Base-by-base conservation (phyloP, 2,329 filamentous ascomycete genomes). In the Fusarium guadeloupense region DNA sequence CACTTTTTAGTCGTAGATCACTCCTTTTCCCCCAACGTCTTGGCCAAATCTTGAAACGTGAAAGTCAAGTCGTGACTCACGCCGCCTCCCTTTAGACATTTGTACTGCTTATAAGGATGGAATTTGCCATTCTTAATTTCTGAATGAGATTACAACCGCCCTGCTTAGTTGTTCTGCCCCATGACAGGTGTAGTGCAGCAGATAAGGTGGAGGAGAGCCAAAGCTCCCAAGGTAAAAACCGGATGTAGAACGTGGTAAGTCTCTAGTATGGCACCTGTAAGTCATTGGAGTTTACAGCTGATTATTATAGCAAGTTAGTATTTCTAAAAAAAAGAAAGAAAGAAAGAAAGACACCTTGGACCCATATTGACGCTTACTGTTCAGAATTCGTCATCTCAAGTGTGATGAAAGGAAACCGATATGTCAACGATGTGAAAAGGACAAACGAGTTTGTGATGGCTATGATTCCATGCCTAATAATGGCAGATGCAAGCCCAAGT, bases 161-260 rank as follows among this genome's bases (percentile, higher is more conserved):
- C n/a, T n/a, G n/a, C n/a, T n/a, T n/a, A n/a, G n/a, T n/a, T n/a
- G n/a, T n/a, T n/a, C n/a, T n/a, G n/a, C n/a, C n/a, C n/a, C n/a
- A n/a, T n/a, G n/a, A n/a, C n/a, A n/a, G n/a, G n/a, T n/a, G n/a
- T n/a, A n/a, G n/a, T n/a, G n/a, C n/a, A n/a, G n/a, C n/a, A 25
- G 23, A 25, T 6, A 1, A 59, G 59, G n/a, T 41, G 54, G 54
- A 59, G 13, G 35, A 30, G 55, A 33, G 40, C 54, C 3, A 37
- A 39, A 1, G 46, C 28, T 1, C 58, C 56, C 1, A 61, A 61
- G 1, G 56, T 61, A 9, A 46, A 50, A n/a, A 61, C 58, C 5
- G 58, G 58, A 7, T 61, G 58, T n/a, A 35, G 23, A 20, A 61
- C 58, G 1, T 61, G 58, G 58, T 61, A 12, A 16, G 56, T 31